phyloP scores from a whole-genome alignment of 2,329 filamentous ascomycete genomes.

The Coccinonectria pachysandricola region DNA sequence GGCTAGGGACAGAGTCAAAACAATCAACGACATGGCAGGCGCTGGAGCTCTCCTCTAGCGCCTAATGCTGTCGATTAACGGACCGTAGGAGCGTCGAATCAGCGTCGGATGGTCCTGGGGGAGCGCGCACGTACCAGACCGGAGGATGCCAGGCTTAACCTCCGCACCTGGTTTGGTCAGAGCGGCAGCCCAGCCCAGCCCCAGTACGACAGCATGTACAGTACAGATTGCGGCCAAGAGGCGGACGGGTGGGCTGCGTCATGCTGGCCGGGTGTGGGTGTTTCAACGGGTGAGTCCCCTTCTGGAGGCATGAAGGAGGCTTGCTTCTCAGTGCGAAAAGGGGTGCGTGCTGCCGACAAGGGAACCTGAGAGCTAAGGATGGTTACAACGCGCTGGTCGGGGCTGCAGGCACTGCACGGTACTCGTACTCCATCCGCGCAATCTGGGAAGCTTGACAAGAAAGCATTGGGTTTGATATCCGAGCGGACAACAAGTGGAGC shows the following conservation, averaged over 20 bases:
- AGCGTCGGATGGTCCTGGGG: constrained; percentile 7
- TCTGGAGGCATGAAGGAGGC: constrained; percentile 12
- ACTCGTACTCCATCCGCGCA: too few species aligned
- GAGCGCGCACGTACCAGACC: constrained; percentile 9
- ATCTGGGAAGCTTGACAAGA: too few species aligned
- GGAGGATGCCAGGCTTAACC: constrained; percentile 13
- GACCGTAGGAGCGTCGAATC: constrained; percentile 21
- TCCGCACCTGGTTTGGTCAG: constrained; percentile 14
- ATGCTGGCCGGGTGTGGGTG: constrained; percentile 24
- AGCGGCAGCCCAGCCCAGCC: too few species aligned
- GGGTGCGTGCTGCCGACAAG: too few species aligned
- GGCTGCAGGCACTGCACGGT: too few species aligned
- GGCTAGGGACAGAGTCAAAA: constrained; percentile 20
- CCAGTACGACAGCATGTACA: constrained; percentile 17
- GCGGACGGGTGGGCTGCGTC: constrained; percentile 21
- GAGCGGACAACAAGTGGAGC: constrained; percentile 3
- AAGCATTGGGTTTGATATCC: background rate
- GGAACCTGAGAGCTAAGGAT: too few species aligned
- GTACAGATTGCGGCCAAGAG: constrained; percentile 17
- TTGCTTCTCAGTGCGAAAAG: too few species aligned
- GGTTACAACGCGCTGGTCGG: too few species aligned
- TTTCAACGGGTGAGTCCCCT: constrained; percentile 25
- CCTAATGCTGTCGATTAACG: constrained; percentile 17
- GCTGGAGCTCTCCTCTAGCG: too few species aligned
- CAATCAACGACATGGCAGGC: constrained; percentile 19